Evolutionary conservation across 495 filamentous ascomycete species (phyloP), one percentile per base, ranked within the genome.

Genomic region (Penicillium pulvis): DNA sequence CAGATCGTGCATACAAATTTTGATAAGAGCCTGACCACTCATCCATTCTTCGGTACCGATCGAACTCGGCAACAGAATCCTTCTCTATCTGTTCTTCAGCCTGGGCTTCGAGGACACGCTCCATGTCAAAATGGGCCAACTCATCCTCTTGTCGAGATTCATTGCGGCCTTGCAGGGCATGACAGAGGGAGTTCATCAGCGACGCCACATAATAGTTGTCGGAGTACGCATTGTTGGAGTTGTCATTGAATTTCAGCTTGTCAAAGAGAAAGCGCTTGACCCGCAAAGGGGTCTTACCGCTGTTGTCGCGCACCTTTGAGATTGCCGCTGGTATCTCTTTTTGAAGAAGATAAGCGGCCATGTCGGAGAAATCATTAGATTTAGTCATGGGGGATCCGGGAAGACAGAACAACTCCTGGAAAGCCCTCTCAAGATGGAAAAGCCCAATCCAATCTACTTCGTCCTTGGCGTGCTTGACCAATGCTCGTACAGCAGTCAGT

Each of bases 21-120:
- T 97, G 91, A 71, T 88, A 96, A 0, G 92, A 95, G 35, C 87
- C 84, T 0, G 89, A 89, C 87, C 92, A 98, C 73, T 97, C 92
- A 64, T 99, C 94, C 81, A 95, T 91, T 45, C 93, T 85, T 48
- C 92, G 84, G 66, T 93, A 90, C 51, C 95, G 84, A 56, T 97
- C 90, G 46, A 99, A 90, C 68, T 96, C 92, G 39, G 89, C 87
- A 16, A 96, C 71, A 2, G 89, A 89, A 45, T 84, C 81, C 43
- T 83, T 82, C 56, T 89, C 83, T 42, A 94, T 87, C 30, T 79
- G 70, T n/a, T 80, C 76, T 57, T 85, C 81, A 19, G 85, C 85
- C 24, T 80, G 76, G n/a, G 84, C 79, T 33, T 83, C 79, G 42
- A 83, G 51, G 44, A 76, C 69, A 9, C 70, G 69, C 17, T 77